Evolutionary conservation across 345 rosid genomes (phyloP).

Genomic region (Arabidopsis thaliana): TAIR10.1 NC_003076.8:3987501-3988000

Average conservation of each 20-base stretch:
- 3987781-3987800: slow-evolving; percentile 85
- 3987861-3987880: slow-evolving; percentile 92
- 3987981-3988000: slow-evolving; percentile 61
- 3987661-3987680: slow-evolving; percentile 59
- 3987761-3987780: slow-evolving; percentile 54
- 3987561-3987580: slow-evolving; percentile 17
- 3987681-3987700: slow-evolving; percentile 62
- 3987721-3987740: slow-evolving; percentile 66
- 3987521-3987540: slow-evolving; percentile 8
- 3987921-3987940: slow-evolving; percentile 95
- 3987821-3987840: slow-evolving; percentile 76
- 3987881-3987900: slow-evolving; percentile 89
- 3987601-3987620: slow-evolving; percentile 31
- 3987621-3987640: slow-evolving; percentile 16
- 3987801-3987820: slow-evolving; percentile 83
- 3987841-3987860: slow-evolving; percentile 88
- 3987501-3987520: neutral
- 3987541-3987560: slow-evolving; percentile 12
- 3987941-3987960: slow-evolving; percentile 89
- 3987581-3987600: slow-evolving; percentile 18
- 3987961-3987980: slow-evolving; percentile 77
- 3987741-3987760: slow-evolving; percentile 63
- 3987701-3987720: slow-evolving; percentile 71
- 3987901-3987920: slow-evolving; percentile 88
- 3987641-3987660: slow-evolving; percentile 14